phyloP scores from a whole-genome alignment of 1,139 yeast genomes.

The Blastobotrys aristatus region DNA sequence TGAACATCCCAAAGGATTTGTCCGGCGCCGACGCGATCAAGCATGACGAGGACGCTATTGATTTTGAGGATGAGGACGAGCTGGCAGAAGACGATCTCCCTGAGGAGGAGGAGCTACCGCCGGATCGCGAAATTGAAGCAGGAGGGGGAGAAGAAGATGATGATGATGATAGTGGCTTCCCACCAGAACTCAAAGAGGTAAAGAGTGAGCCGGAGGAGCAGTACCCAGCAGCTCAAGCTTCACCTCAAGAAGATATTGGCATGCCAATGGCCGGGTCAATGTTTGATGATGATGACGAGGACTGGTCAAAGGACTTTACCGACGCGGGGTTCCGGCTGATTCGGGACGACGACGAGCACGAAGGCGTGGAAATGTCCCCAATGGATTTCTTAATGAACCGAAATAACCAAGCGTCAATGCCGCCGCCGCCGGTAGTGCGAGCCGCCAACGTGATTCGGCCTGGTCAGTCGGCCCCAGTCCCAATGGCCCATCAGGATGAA shows the following conservation, averaged over 20 bases:
- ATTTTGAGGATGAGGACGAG: conserved; percentile 92
- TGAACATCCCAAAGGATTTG: conserved; percentile 26
- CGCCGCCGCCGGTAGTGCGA: neutral
- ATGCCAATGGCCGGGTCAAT: neutral
- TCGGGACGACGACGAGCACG: conserved; percentile 14
- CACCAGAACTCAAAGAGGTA: neutral
- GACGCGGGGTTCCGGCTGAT: conserved; percentile 22
- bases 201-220: neutral
- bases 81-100: conserved; percentile 76
- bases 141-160: conserved; percentile 32
- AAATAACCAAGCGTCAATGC: conserved; percentile 3
- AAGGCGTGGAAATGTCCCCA: conserved; percentile 1
- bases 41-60: conserved; percentile 93
- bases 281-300: conserved; percentile 33
- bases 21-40: conserved; percentile 37
- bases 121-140: conserved; percentile 26
- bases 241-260: neutral
- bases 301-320: conserved; percentile 18
- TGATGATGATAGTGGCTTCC: conserved; percentile 27
- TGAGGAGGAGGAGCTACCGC: conserved; percentile 39
- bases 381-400: conserved; percentile 3
- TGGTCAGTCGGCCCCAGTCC: neutral
- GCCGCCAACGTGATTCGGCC: neutral
- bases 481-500: neutral
- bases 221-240: neutral